Evolutionary conservation across 2,329 filamentous ascomycete species (phyloP).

Genomic region (Sporothrix variecibatus): DNA sequence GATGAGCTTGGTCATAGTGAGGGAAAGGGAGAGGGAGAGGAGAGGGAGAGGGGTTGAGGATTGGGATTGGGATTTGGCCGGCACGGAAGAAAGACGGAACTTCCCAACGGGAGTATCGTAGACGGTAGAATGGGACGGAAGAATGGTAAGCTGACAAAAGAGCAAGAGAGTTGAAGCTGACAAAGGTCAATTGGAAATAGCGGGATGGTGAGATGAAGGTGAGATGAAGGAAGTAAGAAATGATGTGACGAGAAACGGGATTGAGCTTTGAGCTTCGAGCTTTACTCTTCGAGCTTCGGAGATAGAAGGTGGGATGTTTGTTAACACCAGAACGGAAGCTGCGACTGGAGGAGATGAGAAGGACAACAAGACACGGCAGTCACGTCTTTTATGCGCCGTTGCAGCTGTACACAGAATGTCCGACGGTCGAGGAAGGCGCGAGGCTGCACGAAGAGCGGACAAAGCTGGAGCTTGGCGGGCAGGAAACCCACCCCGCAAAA

Average conservation of each 20-base stretch:
- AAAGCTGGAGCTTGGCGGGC: too few species aligned
- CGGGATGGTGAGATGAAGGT: not conserved
- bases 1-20: not conserved
- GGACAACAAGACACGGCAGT: too few species aligned
- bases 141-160: not conserved
- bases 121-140: not conserved
- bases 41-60: not conserved
- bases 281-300: too few species aligned
- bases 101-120: too few species aligned
- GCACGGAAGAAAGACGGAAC: not conserved
- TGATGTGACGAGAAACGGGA: too few species aligned
- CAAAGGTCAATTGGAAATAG: not conserved
- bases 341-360: too few species aligned
- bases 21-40: too few species aligned
- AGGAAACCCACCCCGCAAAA: too few species aligned
- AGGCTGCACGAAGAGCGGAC: too few species aligned
- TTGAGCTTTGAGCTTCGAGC: too few species aligned
- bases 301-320: too few species aligned
- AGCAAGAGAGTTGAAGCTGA: not conserved
- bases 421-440: not conserved
- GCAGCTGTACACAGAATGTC: not conserved
- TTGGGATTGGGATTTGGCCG: not conserved
- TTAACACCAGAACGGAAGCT: too few species aligned
- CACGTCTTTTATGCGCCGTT: not conserved
- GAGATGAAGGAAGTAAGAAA: not conserved